A percentile compares a stretch with the other conserved stretches of the same genome.
Conservation (phyloP, 2,329 filamentous ascomycete species). For the Penicillium sclerotiorum region DNA sequence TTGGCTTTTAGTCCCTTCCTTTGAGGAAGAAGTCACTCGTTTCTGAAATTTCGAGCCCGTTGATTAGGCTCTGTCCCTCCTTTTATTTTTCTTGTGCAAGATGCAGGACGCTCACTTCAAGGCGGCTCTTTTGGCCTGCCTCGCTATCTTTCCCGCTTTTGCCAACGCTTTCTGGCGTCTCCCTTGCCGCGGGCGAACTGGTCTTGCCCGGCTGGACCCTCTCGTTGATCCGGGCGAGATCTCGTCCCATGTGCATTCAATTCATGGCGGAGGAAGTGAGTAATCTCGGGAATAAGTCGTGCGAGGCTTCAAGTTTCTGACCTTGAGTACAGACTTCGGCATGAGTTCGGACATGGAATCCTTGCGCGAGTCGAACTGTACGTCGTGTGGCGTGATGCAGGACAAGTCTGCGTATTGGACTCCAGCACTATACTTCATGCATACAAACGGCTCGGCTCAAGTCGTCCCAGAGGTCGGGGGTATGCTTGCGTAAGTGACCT, state of each 20-base stretch:
- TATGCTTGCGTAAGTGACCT: conserved; percentile 73
- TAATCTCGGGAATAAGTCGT: conserved; percentile 24
- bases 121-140: conserved; percentile 26
- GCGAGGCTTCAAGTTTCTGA: conserved; percentile 12
- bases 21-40: conserved; percentile 13
- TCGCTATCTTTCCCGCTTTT: conserved; percentile 33
- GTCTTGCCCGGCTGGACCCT: conserved; percentile 74
- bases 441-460: conserved; percentile 67
- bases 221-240: conserved; percentile 65
- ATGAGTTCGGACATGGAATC: conserved; percentile 59
- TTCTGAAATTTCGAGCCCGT: conserved; percentile 9
- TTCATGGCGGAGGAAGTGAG: conserved; percentile 77
- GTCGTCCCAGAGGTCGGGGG: conserved; percentile 75
- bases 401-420: conserved; percentile 91
- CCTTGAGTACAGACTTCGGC: conserved; percentile 61
- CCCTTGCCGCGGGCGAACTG: conserved; percentile 73
- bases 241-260: conserved; percentile 70
- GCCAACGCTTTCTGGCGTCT: conserved; percentile 83
- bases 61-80: conserved; percentile 13
- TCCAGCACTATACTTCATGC: conserved; percentile 75
- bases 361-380: conserved; percentile 68
- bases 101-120: conserved; percentile 25
- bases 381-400: conserved; percentile 75
- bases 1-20: conserved; percentile 7
- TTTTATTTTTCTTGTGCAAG: conserved; percentile 2